Evolutionary conservation across 495 filamentous ascomycete genomes (phyloP).

Genomic region (Neurospora sp.): DNA sequence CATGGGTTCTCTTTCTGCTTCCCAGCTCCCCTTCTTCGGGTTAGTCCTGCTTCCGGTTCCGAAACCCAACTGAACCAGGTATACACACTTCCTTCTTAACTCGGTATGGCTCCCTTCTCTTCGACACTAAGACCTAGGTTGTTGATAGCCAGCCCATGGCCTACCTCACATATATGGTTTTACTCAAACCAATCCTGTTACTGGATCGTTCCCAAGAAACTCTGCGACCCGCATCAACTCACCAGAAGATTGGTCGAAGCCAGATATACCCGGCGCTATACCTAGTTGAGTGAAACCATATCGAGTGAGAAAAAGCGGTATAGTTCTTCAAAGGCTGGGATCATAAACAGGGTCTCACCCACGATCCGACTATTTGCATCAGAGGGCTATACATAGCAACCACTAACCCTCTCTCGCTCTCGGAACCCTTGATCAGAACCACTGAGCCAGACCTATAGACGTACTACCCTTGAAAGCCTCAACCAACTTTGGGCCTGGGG

Average conservation of each 20-base stretch:
- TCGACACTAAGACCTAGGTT: too few relatives aligned
- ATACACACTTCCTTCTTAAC: not conserved
- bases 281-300: too few relatives aligned
- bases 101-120: not conserved
- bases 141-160: too few relatives aligned
- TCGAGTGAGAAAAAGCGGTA: too few relatives aligned
- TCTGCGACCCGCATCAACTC: too few relatives aligned
- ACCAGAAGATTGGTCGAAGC: too few relatives aligned
- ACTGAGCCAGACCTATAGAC: not conserved
- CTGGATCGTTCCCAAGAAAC: too few relatives aligned
- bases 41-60: not conserved
- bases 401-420: not conserved
- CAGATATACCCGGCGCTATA: too few relatives aligned
- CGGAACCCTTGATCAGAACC: not conserved
- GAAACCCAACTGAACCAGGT: not conserved
- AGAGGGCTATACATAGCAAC: not conserved
- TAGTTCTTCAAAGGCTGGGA: too few relatives aligned
- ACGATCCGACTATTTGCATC: not conserved
- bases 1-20: not conserved
- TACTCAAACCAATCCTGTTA: too few relatives aligned
- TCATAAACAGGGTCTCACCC: not conserved
- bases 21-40: not conserved
- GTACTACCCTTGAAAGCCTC: not conserved
- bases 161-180: too few relatives aligned
- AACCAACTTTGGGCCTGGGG: not conserved